phyloP scores from a whole-genome alignment of 106 monocot genomes.

The Acanthochlamys bracteata region DNA sequence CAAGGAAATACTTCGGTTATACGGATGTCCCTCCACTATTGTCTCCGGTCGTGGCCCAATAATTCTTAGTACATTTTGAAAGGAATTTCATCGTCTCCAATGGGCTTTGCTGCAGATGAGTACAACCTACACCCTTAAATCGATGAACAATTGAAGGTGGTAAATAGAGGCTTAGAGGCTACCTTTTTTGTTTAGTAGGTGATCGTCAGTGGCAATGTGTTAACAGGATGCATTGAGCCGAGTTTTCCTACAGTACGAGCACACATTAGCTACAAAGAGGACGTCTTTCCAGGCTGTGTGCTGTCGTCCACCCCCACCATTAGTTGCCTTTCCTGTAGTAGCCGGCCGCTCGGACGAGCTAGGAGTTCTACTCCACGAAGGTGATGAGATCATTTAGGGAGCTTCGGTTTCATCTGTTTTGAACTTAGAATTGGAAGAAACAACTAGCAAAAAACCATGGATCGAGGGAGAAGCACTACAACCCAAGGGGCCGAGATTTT shows the following conservation, averaged over 20 bases:
- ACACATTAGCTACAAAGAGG: not conserved
- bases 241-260: not conserved
- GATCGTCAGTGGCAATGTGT: too few species aligned
- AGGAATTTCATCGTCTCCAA: not conserved
- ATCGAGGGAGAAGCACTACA: too few species aligned
- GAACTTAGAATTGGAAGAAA: too few species aligned
- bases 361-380: too few species aligned
- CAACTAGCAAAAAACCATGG: too few species aligned
- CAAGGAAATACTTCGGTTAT: not conserved
- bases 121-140: not conserved
- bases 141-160: not conserved
- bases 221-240: not conserved
- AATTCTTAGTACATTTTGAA: not conserved
- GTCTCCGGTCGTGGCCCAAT: not conserved
- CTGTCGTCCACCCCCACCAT: too few species aligned
- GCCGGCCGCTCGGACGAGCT: too few species aligned
- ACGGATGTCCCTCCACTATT: not conserved
- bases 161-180: not conserved
- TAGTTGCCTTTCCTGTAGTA: too few species aligned
- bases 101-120: not conserved
- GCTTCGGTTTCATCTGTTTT: too few species aligned
- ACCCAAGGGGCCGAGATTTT: too few species aligned
- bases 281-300: not conserved
- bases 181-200: not conserved
- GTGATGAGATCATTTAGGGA: too few species aligned